Evolutionary conservation across 768 basidiomycete genomes (phyloP).

Genomic region (Psilocybe cubensis): DNA sequence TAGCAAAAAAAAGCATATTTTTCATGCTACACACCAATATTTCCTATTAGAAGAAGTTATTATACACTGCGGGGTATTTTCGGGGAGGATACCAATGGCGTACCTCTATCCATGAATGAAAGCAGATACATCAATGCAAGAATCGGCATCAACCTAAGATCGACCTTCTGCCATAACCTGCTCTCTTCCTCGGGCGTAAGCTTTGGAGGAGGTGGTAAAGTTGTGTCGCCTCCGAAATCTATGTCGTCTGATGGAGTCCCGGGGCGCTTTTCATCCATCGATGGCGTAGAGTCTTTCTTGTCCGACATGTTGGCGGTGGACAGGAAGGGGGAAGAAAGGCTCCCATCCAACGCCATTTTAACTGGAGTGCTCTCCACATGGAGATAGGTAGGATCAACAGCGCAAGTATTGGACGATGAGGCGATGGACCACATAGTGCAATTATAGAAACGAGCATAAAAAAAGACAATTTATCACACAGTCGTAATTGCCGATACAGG

Average conservation of each 20-base stretch:
- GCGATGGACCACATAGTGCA: not conserved
- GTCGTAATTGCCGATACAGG: not conserved
- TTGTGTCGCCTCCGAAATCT: conserved; percentile 49
- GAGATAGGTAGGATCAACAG: conserved; percentile 6
- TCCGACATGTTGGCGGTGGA: conserved; percentile 19
- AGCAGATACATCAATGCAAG: conserved; percentile 63
- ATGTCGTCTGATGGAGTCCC: conserved; percentile 20
- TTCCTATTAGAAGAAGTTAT: conserved; percentile 42
- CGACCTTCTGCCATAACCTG: conserved; percentile 61
- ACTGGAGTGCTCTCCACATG: conserved; percentile 3
- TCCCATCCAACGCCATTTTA: not conserved
- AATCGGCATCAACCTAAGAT: conserved; percentile 60
- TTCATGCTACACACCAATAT: conserved; percentile 51
- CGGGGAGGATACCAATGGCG: conserved; percentile 6
- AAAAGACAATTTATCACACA: not conserved
- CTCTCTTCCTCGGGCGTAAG: conserved; percentile 54
- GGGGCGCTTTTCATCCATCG: conserved; percentile 22
- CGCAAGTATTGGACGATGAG: not conserved
- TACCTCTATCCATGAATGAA: conserved; percentile 67
- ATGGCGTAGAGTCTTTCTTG: conserved; percentile 17
- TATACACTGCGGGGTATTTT: not conserved
- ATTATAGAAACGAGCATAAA: not conserved
- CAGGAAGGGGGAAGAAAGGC: not conserved
- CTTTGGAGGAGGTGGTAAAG: conserved; percentile 46
- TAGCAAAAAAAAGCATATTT: not conserved